A percentile compares a stretch with the other conserved stretches of the same genome.
phyloP scores from a whole-genome alignment of 1,139 yeast genomes.

The Arxiozyma bovina region DNA sequence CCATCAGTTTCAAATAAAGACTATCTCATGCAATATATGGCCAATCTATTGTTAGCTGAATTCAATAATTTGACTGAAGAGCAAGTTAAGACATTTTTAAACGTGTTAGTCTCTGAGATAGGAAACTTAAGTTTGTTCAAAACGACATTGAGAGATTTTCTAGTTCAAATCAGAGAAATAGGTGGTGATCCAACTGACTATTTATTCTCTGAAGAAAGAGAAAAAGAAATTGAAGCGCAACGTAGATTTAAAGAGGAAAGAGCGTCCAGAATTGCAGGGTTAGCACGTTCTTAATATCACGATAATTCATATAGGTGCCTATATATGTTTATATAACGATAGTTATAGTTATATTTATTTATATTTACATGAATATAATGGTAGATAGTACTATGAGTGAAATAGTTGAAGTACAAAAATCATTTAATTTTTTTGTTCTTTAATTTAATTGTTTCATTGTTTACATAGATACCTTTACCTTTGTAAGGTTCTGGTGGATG shows the following conservation, averaged over 20 bases:
- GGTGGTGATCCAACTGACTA: slow-evolving; percentile 91
- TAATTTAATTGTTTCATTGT: slow-evolving; percentile 80
- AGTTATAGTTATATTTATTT: neutral
- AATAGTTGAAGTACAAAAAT: slow-evolving; percentile 4
- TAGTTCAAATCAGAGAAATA: slow-evolving; percentile 86
- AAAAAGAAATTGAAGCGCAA: slow-evolving; percentile 48
- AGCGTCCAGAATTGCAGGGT: slow-evolving; percentile 82
- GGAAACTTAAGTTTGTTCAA: slow-evolving; percentile 66
- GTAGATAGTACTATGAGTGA: neutral
- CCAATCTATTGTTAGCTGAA: slow-evolving; percentile 67
- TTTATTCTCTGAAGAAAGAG: slow-evolving; percentile 86
- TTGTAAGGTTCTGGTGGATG: slow-evolving; percentile 98
- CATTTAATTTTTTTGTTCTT: slow-evolving; percentile 89
- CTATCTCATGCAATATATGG: slow-evolving; percentile 70
- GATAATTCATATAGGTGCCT: neutral
- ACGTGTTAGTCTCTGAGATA: slow-evolving; percentile 62
- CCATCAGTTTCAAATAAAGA: slow-evolving; percentile 70
- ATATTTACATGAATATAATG: slow-evolving; percentile 1
- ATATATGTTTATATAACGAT: neutral
- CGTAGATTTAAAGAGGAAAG: slow-evolving; percentile 60
- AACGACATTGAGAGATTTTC: slow-evolving; percentile 81
- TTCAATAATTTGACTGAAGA: slow-evolving; percentile 68
- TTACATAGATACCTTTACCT: slow-evolving; percentile 93
- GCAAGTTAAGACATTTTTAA: slow-evolving; percentile 72
- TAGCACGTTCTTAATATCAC: slow-evolving; percentile 29